A percentile compares a stretch with the other conserved stretches of the same genome.
Evolutionary conservation across 257 asterid species (phyloP).

Genomic region (Asclepias syriaca): DNA sequence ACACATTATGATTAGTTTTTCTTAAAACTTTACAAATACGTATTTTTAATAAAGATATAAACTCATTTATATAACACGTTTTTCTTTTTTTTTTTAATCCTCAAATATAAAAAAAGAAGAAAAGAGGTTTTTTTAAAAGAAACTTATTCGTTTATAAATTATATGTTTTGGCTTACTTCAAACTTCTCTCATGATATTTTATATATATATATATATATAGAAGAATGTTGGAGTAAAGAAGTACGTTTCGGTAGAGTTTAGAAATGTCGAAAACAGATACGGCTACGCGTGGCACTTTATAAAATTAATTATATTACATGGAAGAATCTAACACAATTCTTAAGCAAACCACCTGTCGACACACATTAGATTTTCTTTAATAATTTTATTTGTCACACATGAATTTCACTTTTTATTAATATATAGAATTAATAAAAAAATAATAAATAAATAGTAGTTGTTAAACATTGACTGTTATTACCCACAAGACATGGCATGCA

Average conservation of each 20-base stretch:
- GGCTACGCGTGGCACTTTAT: conserved; percentile 17
- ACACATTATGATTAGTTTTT: too few species aligned
- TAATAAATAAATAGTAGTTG: neutral
- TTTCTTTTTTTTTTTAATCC: too few species aligned
- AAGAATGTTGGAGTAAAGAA: neutral
- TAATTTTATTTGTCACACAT: neutral
- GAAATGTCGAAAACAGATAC: neutral
- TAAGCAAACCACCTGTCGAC: conserved; percentile 63
- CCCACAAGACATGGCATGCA: conserved; percentile 12
- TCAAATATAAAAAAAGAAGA: too few species aligned
- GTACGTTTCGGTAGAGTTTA: neutral
- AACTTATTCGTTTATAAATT: too few species aligned
- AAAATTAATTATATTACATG: conserved; percentile 12
- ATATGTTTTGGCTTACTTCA: neutral
- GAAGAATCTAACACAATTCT: conserved; percentile 39
- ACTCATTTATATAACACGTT: too few species aligned
- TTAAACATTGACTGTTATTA: conserved; percentile 12
- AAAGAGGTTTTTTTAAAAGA: too few species aligned
- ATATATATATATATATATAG: too few species aligned
- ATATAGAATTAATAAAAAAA: too few species aligned
- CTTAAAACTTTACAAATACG: too few species aligned
- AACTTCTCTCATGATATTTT: neutral
- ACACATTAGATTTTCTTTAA: conserved; percentile 2
- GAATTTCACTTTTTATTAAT: too few species aligned
- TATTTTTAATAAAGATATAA: too few species aligned